These are phyloP conservation scores for Fusarium sacchari DNA, from an alignment of 2,329 filamentous ascomycete species.

Conservation along the genomic window DNA sequence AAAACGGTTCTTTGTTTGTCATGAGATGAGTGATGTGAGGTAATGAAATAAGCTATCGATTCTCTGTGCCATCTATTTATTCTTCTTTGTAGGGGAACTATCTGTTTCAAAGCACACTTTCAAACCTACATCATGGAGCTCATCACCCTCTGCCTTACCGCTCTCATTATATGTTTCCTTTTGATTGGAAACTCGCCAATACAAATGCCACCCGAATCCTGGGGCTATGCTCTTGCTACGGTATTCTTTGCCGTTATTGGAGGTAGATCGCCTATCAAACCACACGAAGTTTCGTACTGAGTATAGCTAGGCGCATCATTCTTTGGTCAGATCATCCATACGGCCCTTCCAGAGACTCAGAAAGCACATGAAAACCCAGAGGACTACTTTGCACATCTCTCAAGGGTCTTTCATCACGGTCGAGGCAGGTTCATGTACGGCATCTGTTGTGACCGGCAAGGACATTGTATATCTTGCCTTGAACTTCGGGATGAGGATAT, in stretches of 20 bases:
- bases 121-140: background rate
- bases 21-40: background rate
- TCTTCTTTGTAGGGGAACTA: background rate
- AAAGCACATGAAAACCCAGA: rapidly evolving
- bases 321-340: background rate
- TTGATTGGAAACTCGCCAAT: background rate
- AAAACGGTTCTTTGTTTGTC: background rate
- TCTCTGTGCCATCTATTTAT: background rate
- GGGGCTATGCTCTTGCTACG: background rate
- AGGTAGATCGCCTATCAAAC: background rate
- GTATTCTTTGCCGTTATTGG: background rate
- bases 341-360: background rate
- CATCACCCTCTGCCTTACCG: background rate
- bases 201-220: background rate
- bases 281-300: background rate
- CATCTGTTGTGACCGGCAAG: background rate
- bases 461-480: background rate
- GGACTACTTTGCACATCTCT: background rate
- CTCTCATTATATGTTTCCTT: background rate
- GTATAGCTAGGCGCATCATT: background rate
- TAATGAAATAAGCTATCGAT: background rate
- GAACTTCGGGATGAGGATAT: background rate
- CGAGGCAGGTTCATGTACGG: background rate
- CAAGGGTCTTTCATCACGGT: background rate
- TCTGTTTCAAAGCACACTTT: background rate